Evolutionary conservation across 108 stramenopile species (phyloP).

Genomic region (Nannochloropsis gaditana): DNA sequence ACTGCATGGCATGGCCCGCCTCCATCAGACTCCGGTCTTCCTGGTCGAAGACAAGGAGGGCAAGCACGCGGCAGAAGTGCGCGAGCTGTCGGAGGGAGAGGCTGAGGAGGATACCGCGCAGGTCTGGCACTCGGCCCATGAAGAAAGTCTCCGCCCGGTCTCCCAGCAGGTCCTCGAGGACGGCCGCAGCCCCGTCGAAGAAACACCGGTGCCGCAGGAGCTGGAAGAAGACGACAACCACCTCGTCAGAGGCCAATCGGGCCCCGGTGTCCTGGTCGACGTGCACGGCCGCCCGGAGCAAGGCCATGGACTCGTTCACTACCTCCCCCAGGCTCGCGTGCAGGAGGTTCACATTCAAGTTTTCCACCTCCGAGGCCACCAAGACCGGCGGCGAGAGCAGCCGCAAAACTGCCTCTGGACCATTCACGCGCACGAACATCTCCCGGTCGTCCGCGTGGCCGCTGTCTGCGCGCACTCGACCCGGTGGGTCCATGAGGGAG

Average conservation of each 20-base stretch:
- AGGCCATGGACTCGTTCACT: constrained; percentile 64
- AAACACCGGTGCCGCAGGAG: constrained; percentile 58
- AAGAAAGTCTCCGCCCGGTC: constrained; percentile 58
- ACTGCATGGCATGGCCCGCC: constrained; percentile 57
- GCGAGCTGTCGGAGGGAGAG: constrained; percentile 70
- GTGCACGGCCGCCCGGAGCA: constrained; percentile 60
- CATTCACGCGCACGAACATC: background rate
- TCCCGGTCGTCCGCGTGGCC: background rate
- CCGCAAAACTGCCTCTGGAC: background rate
- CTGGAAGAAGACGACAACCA: constrained; percentile 60
- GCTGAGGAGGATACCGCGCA: constrained; percentile 58
- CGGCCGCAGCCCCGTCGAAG: constrained; percentile 62
- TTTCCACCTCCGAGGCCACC: background rate
- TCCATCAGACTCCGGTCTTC: constrained; percentile 65
- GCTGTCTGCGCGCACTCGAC: background rate
- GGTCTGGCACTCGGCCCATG: constrained; percentile 61
- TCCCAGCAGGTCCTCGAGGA: constrained; percentile 70
- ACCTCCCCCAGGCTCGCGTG: background rate
- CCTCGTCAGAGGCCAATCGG: constrained; percentile 45
- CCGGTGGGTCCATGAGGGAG: background rate
- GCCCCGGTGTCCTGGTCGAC: constrained; percentile 55
- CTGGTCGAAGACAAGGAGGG: constrained; percentile 75
- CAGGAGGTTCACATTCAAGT: background rate
- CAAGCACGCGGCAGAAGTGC: constrained; percentile 73
- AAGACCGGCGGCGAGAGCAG: background rate